Evolutionary conservation across 495 filamentous ascomycete genomes (phyloP).

Genomic region (Trichoderma orchidacearum): DNA sequence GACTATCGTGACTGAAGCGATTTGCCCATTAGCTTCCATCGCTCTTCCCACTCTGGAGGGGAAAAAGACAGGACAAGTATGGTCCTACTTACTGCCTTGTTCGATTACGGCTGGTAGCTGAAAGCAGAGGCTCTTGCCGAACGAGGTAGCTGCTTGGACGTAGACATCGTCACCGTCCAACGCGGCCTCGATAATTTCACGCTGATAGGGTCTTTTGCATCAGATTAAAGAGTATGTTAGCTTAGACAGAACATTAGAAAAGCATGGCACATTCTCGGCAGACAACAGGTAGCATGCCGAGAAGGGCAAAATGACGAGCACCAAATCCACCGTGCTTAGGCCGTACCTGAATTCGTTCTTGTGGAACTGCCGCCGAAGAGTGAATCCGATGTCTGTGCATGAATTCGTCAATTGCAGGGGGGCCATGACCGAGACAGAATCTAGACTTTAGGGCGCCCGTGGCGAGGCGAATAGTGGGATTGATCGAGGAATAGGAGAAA

Average conservation of each 20-base stretch:
- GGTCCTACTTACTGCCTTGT: slow-evolving; percentile 51
- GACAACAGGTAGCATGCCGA: too few species aligned
- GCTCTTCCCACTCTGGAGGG: neutral
- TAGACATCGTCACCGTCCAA: slow-evolving; percentile 84
- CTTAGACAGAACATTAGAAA: neutral
- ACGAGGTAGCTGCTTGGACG: slow-evolving; percentile 90
- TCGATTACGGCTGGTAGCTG: slow-evolving; percentile 83
- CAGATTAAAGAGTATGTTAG: neutral
- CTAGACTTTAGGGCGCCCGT: neutral
- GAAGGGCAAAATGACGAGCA: neutral
- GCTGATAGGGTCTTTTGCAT: slow-evolving; percentile 57
- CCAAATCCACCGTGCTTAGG: neutral
- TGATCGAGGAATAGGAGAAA: neutral
- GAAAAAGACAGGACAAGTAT: neutral
- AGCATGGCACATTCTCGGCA: too few species aligned
- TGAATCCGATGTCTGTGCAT: slow-evolving; percentile 66
- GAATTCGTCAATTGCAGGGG: slow-evolving; percentile 27
- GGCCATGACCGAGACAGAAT: slow-evolving; percentile 17
- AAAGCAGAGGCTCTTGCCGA: slow-evolving; percentile 91
- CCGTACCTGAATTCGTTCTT: slow-evolving; percentile 68
- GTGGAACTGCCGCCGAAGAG: slow-evolving; percentile 67
- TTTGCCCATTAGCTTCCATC: neutral
- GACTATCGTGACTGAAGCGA: slow-evolving; percentile 63
- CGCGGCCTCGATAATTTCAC: slow-evolving; percentile 72
- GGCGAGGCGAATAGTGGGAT: neutral